These are phyloP conservation scores for Aureobasidium leucospermi DNA, from an alignment of 2,329 filamentous ascomycete genomes.

Conservation along the genomic window DNA sequence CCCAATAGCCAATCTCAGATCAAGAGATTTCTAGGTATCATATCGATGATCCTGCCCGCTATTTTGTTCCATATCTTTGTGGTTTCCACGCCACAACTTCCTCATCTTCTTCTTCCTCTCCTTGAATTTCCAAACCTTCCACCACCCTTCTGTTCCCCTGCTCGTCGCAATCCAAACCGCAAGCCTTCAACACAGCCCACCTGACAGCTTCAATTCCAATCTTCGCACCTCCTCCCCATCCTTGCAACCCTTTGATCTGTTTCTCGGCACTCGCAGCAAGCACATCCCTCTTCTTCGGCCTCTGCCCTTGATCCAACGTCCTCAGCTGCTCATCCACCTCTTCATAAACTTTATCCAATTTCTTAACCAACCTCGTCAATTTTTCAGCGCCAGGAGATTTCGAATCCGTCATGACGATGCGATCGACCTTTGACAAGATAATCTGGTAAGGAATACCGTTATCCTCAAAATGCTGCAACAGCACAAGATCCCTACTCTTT, in stretches of 20 bases:
- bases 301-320: not conserved
- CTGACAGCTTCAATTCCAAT: constrained; percentile 56
- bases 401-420: constrained; percentile 34
- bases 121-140: not conserved
- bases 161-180: constrained; percentile 43
- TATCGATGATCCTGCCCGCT: too few relatives aligned
- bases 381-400: constrained; percentile 19
- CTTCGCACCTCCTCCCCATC: constrained; percentile 44
- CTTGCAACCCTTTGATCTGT: constrained; percentile 35
- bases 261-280: constrained; percentile 51
- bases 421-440: constrained; percentile 60
- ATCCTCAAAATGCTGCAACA: constrained; percentile 50
- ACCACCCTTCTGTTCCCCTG: constrained; percentile 16
- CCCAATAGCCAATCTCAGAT: too few relatives aligned
- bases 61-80: not conserved
- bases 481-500: constrained; percentile 51
- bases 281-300: constrained; percentile 38
- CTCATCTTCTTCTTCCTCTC: not conserved
- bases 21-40: too few relatives aligned
- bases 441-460: constrained; percentile 57
- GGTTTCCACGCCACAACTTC: not conserved
- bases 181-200: constrained; percentile 57
- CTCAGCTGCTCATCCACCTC: constrained; percentile 35
- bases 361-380: not conserved
- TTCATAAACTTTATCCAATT: constrained; percentile 14